phyloP scores from a whole-genome alignment of 306 rosid species.

The Quercus mongolica region DNA sequence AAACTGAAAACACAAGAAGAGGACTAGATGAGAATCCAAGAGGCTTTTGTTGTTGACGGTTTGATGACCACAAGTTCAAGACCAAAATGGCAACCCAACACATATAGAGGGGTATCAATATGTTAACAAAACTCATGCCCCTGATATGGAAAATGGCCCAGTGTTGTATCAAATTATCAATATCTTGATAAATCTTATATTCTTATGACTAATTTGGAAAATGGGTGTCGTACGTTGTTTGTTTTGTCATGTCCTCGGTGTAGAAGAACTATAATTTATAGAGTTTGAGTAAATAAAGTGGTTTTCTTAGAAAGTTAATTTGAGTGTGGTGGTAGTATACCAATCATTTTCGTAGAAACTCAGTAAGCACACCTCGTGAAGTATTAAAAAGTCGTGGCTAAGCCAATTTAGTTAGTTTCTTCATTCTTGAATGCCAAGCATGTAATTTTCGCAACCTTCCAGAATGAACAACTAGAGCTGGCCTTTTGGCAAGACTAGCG shows the following conservation, averaged over 20 bases:
- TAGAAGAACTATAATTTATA: not conserved
- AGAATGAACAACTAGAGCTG: too few relatives aligned
- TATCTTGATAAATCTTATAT: too few relatives aligned
- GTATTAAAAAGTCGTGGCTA: not conserved
- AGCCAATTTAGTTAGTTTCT: too few relatives aligned
- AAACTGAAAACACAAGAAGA: conserved; percentile 25
- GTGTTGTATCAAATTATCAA: too few relatives aligned
- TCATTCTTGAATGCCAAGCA: not conserved
- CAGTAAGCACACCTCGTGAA: not conserved
- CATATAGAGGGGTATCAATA: conserved; percentile 11
- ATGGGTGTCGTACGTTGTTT: not conserved
- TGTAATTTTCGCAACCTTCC: not conserved
- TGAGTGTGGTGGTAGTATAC: conserved; percentile 7
- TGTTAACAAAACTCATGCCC: conserved; percentile 15
- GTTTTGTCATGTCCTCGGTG: not conserved
- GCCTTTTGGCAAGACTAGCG: too few relatives aligned
- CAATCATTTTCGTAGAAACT: not conserved
- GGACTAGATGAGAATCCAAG: conserved; percentile 16
- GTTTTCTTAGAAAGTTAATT: conserved; percentile 23
- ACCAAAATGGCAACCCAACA: conserved; percentile 4
- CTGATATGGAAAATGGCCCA: not conserved
- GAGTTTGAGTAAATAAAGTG: not conserved
- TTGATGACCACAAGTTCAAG: conserved; percentile 8
- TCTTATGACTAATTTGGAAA: too few relatives aligned
- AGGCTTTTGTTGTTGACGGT: not conserved